Evolutionary conservation across 768 basidiomycete genomes (phyloP).

Genomic region (Fibroporia radiculosa): DNA sequence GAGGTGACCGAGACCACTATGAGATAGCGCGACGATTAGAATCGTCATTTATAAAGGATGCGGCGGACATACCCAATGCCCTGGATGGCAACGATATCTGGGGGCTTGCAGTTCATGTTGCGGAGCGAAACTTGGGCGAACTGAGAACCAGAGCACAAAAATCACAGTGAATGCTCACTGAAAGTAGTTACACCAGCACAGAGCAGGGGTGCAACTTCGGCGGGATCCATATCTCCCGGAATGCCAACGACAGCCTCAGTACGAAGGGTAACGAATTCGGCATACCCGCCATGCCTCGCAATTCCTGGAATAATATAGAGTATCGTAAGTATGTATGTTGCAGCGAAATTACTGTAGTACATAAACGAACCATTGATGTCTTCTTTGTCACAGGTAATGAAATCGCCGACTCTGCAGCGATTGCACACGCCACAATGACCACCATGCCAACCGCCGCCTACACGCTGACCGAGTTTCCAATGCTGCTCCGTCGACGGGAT

Average conservation of each 20-base stretch:
- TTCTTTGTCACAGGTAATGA: conserved; percentile 18
- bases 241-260: conserved; percentile 19
- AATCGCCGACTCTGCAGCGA: conserved; percentile 19
- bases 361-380: conserved; percentile 12
- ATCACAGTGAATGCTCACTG: conserved; percentile 13
- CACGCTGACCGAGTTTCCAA: conserved; percentile 23
- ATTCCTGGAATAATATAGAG: conserved; percentile 10
- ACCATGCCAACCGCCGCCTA: conserved; percentile 25
- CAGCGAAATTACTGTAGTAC: background rate
- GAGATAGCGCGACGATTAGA: background rate
- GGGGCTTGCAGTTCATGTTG: conserved; percentile 19
- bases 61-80: conserved; percentile 23
- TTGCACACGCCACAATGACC: conserved; percentile 19
- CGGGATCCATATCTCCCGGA: conserved; percentile 18
- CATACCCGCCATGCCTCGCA: conserved; percentile 21
- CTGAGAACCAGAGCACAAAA: background rate
- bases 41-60: background rate
- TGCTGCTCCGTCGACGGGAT: conserved; percentile 12
- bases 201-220: conserved; percentile 23
- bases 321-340: conserved; percentile 13
- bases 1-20: conserved; percentile 26
- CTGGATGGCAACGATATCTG: conserved; percentile 31
- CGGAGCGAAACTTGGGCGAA: conserved; percentile 24
- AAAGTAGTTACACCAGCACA: conserved; percentile 34
- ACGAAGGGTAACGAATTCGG: conserved; percentile 19